Evolutionary conservation across 2,329 filamentous ascomycete genomes (phyloP), one percentile per base, ranked within the genome.

Genomic region (Trichoderma aggressivum): DNA sequence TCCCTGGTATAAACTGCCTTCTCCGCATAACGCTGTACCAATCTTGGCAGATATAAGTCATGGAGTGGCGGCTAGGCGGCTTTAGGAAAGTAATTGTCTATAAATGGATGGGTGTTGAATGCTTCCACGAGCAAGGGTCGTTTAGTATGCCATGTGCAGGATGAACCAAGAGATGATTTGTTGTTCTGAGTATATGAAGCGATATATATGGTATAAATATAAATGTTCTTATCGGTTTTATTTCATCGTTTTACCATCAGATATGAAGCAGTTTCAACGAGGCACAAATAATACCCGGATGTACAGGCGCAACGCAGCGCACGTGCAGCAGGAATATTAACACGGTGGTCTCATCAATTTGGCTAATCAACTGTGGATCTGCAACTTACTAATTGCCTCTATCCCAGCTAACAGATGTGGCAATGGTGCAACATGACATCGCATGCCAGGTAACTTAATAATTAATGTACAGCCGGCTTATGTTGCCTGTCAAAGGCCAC

Each of bases 401-500:
- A 21, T 53, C 47, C 47, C 21, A 24, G 12, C 47, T 21, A 53
- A 26, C 50, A 43, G 34, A 66, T 43, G 63, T 58, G 63, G 63
- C 63, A 56, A 66, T 58, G 63, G 63, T 58, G 63, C 34, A 66
- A 43, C 63, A 61, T 39, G 32, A 58, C 32, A 58, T 66, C 34
- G 63, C 53, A 58, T 30, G 24, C 50, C 63, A 39, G 63, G 30
- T 59, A 59, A 11, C 18, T 58, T 18, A 32, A n/a, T n/a, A n/a
- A n/a, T n/a, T n/a, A 3, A 66, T 32, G 24, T 56, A 11, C 28
- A 21, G 14, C 53, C 24, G 64, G 55, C 64, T 59, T 34, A 59
- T 59, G 18, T 59, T 30, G 64, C 34, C 34, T 60, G 36, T 18
- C 16, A 47, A 70, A 70, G 66, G 66, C 56, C 66, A 70, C 66